A percentile compares a stretch with the other conserved stretches of the same genome.
Evolutionary conservation across 176 grass and related monocot species (phyloP).

Genomic region (Echinochloa phyllopogon): DNA sequence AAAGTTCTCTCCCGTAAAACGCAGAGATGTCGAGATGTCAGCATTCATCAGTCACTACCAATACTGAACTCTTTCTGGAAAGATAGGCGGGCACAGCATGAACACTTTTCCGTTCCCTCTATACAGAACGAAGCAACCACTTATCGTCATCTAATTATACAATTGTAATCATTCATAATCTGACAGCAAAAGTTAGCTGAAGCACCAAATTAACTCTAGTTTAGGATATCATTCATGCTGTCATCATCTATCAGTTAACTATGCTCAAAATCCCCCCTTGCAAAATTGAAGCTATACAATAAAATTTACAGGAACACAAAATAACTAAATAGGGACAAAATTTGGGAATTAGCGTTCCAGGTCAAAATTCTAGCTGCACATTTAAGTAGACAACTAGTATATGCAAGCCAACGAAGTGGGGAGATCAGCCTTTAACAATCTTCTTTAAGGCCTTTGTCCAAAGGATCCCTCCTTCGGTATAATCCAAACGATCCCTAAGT

Average conservation of each 20-base stretch:
- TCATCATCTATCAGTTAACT: background rate
- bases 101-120: too few species aligned
- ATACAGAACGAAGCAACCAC: background rate
- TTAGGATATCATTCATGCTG: background rate
- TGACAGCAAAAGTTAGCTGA: background rate
- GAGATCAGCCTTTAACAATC: conserved; percentile 19
- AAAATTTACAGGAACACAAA: background rate
- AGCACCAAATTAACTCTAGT: background rate
- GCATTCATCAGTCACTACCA: background rate
- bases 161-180: background rate
- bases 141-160: background rate
- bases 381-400: conserved; percentile 24
- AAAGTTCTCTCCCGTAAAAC: background rate
- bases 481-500: conserved; percentile 42
- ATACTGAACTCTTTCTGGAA: background rate
- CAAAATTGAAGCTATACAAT: conserved; percentile 30
- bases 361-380: conserved; percentile 59
- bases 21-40: background rate
- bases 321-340: conserved; percentile 34
- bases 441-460: background rate
- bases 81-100: background rate
- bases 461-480: conserved; percentile 6
- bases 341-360: conserved; percentile 37
- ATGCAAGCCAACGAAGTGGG: conserved; percentile 13
- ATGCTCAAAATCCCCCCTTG: background rate